A percentile compares a stretch with the other conserved stretches of the same genome.
These are phyloP conservation scores for Grigorovia transvaalensis DNA, from an alignment of 805 yeast genomes.

Conservation along the genomic window DNA sequence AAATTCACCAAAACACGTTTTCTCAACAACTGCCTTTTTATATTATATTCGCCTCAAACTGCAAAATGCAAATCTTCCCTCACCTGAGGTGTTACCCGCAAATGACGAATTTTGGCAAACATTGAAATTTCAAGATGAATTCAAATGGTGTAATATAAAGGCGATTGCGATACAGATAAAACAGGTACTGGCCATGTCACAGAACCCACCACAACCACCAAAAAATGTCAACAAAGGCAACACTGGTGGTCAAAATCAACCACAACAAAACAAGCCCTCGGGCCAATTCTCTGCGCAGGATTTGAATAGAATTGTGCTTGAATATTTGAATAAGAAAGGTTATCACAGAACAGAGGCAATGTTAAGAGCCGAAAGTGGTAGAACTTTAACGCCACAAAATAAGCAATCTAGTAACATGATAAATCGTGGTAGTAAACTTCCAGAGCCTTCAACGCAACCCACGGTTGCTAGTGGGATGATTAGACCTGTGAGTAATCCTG, in stretches of 20 bases:
- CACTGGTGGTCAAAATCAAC: background rate
- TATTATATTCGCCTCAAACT: background rate
- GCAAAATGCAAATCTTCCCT: background rate
- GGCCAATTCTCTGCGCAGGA: slow-evolving; percentile 64
- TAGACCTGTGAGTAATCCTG: slow-evolving; percentile 26
- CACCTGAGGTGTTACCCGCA: background rate
- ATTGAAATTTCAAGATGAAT: background rate
- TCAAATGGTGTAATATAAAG: background rate
- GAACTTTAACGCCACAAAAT: slow-evolving; percentile 42
- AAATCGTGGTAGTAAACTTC: slow-evolving; percentile 34
- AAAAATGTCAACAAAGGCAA: slow-evolving; percentile 1
- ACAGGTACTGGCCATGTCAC: slow-evolving; percentile 1
- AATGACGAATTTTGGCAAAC: background rate
- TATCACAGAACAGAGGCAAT: slow-evolving; percentile 90
- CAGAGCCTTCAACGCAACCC: slow-evolving; percentile 24
- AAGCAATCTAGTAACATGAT: slow-evolving; percentile 36
- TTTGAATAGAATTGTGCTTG: slow-evolving; percentile 82
- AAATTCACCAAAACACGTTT: background rate
- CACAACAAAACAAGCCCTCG: slow-evolving; percentile 6
- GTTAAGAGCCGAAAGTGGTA: slow-evolving; percentile 75
- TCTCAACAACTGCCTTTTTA: background rate
- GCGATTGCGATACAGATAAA: background rate
- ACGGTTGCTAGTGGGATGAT: slow-evolving; percentile 22
- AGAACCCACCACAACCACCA: slow-evolving; percentile 4
- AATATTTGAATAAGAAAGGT: slow-evolving; percentile 87